These are phyloP conservation scores for Schizothecium vesticola DNA, from an alignment of 495 filamentous ascomycete genomes.

Conservation along the genomic window DNA sequence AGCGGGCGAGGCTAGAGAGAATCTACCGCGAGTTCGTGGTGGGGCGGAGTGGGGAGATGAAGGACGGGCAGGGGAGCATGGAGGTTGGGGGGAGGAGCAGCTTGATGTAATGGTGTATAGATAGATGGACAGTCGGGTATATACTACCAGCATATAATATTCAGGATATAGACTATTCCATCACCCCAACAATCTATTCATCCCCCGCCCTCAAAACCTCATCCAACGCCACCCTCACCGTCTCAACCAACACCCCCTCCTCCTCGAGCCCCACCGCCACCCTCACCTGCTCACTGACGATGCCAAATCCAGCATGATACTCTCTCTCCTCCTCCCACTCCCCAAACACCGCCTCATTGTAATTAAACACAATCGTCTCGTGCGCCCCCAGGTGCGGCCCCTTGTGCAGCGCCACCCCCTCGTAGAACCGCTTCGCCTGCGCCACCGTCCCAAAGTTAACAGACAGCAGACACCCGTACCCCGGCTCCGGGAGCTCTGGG, in stretches of 20 bases:
- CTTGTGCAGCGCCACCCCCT: conserved; percentile 35
- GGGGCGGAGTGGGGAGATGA: conserved; percentile 90
- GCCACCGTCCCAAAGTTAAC: conserved; percentile 37
- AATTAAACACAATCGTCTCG: conserved; percentile 38
- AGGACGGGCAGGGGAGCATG: conserved; percentile 77
- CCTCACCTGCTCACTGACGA: conserved; percentile 30
- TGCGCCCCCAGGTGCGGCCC: conserved; percentile 47
- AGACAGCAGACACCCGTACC: conserved; percentile 35
- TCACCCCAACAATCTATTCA: not conserved
- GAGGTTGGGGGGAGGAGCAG: conserved; percentile 91
- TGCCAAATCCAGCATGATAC: conserved; percentile 27
- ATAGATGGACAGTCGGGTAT: not conserved
- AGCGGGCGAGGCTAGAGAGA: conserved; percentile 62
- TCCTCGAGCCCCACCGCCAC: conserved; percentile 41
- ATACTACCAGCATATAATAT: not conserved
- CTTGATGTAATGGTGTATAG: conserved; percentile 80
- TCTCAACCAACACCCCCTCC: conserved; percentile 29
- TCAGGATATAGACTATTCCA: not conserved
- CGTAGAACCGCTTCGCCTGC: conserved; percentile 34
- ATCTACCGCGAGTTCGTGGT: conserved; percentile 93
- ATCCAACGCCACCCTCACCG: conserved; percentile 28
- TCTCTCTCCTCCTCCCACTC: conserved; percentile 14
- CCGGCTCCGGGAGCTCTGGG: conserved; percentile 27
- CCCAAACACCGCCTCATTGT: conserved; percentile 35
- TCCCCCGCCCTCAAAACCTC: not conserved